These are phyloP conservation scores for Prunus dulcis DNA, from an alignment of 306 rosid genomes.

Conservation along the genomic window DNA sequence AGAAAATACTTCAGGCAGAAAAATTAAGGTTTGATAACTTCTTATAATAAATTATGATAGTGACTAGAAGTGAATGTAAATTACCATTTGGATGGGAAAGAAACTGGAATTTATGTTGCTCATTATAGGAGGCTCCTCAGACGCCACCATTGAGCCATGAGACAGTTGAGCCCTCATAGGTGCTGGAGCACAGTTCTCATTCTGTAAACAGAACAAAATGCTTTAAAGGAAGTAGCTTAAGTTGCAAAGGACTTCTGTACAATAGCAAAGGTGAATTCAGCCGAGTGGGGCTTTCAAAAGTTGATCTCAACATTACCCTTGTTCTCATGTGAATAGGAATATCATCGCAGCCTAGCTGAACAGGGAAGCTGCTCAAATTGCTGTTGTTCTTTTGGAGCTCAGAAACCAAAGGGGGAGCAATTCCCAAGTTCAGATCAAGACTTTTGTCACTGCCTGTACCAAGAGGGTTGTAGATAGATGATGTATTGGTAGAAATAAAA, in stretches of 20 bases:
- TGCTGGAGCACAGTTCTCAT: constrained; percentile 49
- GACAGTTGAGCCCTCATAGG: constrained; percentile 37
- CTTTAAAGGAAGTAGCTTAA: background rate
- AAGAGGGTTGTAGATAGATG: background rate
- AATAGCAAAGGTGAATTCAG: constrained; percentile 1
- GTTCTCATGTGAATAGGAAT: constrained; percentile 37
- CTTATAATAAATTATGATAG: background rate
- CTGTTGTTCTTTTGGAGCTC: constrained; percentile 38
- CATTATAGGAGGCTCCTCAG: constrained; percentile 48
- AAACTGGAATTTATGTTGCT: constrained; percentile 33
- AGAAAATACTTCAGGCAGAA: background rate
- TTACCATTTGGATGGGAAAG: constrained; percentile 58
- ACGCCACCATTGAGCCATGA: constrained; percentile 39
- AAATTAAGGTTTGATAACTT: background rate
- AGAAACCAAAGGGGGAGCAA: constrained; percentile 57
- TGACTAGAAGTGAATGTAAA: background rate
- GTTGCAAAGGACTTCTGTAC: background rate
- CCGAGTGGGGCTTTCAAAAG: background rate
- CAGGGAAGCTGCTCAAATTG: constrained; percentile 31
- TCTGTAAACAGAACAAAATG: constrained; percentile 30
- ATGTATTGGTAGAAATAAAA: background rate
- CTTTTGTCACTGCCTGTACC: constrained; percentile 46
- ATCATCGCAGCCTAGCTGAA: constrained; percentile 43
- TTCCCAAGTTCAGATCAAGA: constrained; percentile 83
- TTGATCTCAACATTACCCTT: constrained; percentile 48